Percentiles rank a stretch among this genome's conserved stretches.
Evolutionary conservation across 495 filamentous ascomycete species (phyloP).

Genomic region (Aspergillus heteromorphus): DNA sequence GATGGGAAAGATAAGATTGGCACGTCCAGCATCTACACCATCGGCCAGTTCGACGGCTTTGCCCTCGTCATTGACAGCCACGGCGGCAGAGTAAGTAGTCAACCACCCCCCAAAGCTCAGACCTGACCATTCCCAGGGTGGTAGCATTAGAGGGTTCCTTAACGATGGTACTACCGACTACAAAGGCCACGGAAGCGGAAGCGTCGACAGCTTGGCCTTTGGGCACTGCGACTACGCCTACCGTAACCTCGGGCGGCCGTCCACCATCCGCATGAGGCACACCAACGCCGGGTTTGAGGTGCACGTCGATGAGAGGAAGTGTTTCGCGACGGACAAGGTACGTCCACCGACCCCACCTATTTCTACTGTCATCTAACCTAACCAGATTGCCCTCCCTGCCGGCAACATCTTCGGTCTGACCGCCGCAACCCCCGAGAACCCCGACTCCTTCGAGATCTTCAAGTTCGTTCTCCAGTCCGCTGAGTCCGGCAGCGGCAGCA

Average conservation of each 20-base stretch:
- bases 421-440: constrained; percentile 81
- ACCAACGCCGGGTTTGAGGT: constrained; percentile 61
- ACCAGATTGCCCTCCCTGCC: constrained; percentile 61
- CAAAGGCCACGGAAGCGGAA: constrained; percentile 65
- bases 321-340: constrained; percentile 77
- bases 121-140: constrained; percentile 45
- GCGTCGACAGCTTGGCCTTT: constrained; percentile 82
- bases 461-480: constrained; percentile 66
- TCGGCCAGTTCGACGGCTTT: constrained; percentile 78
- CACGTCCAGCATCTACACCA: constrained; percentile 74
- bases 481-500: constrained; percentile 14
- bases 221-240: constrained; percentile 89
- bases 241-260: constrained; percentile 83
- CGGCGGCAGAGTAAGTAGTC: constrained; percentile 56
- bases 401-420: constrained; percentile 85
- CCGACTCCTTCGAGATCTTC: constrained; percentile 91
- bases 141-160: constrained; percentile 83
- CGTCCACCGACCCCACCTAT: constrained; percentile 3
- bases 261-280: constrained; percentile 68
- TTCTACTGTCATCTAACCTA: not conserved
- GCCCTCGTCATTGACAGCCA: constrained; percentile 84
- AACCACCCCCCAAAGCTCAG: not conserved
- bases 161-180: constrained; percentile 87
- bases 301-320: constrained; percentile 71
- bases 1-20: constrained; percentile 61